Evolutionary conservation across 2,329 filamentous ascomycete genomes (phyloP), one percentile per base, ranked within the genome.

Genomic region (Alternaria conjuncta): DNA sequence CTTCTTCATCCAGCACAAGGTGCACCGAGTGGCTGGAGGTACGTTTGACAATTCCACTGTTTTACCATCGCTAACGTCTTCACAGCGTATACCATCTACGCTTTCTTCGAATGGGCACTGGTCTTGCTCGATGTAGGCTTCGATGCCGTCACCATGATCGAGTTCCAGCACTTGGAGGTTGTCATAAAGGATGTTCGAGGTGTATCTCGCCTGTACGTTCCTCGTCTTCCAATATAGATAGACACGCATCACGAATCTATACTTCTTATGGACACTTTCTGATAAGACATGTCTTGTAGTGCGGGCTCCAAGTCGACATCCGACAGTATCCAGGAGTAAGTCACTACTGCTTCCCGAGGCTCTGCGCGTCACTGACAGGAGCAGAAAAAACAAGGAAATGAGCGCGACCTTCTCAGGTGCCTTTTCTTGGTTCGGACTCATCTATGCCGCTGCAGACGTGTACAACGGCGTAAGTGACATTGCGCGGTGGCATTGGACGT

Each of bases 1-100:
- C 84, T 99, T 94, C 79, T 99, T 97, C 79, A 97, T 99, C 68
- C 96, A 97, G 80, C 96, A 99, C 85, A 99, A 99, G 82, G 92
- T 99, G 56, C 94, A 99, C 80, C 93, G 90, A 63, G 89, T 98
- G 65, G 86, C 96, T 62, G 96, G 96, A 86, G 96, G 95, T 98
- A 85, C 81, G 90, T 73, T 53, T 50, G 8, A 6, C n/a, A 12
- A 13, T 44, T 63, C 57, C 15, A 20, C 36, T 20, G 21, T 28
- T 21, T 18, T 57, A 10, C 26, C n/a, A n/a, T 51, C 13, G 49
- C 75, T 78, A 79, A 76, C 55, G 36, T 30, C 56, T 25, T 25
- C 18, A 36, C 46, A 98, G 96, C 96, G 30, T 99, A 99, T 82
- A 99, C 96, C 1, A 97, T 87, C 56, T 99, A 99, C 81, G 91